These are phyloP conservation scores for Mycena latifolia DNA, from an alignment of 768 basidiomycete species.

Conservation along the genomic window DNA sequence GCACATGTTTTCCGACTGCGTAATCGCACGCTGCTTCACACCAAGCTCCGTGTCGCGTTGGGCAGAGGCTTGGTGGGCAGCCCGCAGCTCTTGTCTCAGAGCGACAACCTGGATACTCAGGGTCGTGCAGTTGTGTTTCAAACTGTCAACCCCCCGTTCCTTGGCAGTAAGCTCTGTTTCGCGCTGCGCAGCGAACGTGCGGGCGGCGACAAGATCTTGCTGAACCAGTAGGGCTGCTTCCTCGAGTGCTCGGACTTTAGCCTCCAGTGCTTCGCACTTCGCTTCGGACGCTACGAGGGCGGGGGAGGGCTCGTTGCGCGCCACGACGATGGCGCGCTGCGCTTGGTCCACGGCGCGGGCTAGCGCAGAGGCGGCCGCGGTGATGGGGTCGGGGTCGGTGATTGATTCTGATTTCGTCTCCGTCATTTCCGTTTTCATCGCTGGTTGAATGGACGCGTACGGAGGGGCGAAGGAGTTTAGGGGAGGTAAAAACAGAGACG, in stretches of 20 bases:
- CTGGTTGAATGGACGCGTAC: too few relatives aligned
- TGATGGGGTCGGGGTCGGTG: too few relatives aligned
- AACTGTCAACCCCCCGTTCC: neutral
- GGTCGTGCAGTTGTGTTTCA: neutral
- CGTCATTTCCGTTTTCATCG: too few relatives aligned
- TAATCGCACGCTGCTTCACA: too few relatives aligned
- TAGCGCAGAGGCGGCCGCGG: neutral
- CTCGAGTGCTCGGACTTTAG: neutral
- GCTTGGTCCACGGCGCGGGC: neutral
- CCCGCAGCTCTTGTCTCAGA: neutral
- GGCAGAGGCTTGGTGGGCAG: neutral
- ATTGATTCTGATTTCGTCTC: too few relatives aligned
- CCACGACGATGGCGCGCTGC: neutral
- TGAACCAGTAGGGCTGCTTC: neutral
- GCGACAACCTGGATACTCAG: neutral
- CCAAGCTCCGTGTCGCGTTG: neutral
- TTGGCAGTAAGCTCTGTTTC: neutral
- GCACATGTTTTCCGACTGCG: neutral
- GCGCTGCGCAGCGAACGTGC: neutral
- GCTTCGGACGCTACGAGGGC: conserved; percentile 1
- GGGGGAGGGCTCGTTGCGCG: neutral
- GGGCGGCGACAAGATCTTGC: neutral
- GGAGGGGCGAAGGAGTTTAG: too few relatives aligned
- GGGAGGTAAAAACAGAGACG: too few relatives aligned
- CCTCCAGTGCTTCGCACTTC: neutral